A percentile compares a stretch with the other conserved stretches of the same genome.
Conservation (phyloP, 495 filamentous ascomycete species). For the Xylaria sp. region DNA sequence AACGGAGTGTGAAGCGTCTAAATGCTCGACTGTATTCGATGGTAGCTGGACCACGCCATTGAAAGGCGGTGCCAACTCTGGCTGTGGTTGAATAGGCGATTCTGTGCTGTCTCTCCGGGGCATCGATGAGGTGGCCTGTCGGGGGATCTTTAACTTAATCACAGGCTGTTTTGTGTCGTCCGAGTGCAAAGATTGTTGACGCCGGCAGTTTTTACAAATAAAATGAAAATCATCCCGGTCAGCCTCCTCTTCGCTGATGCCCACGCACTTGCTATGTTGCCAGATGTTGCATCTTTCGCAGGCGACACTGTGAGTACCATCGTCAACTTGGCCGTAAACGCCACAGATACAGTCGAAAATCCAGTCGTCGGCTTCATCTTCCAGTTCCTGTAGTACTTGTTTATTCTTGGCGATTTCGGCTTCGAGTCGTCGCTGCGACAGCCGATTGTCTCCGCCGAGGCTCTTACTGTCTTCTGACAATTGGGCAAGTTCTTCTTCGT, state of each 20-base stretch:
- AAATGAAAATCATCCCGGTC: conserved; percentile 90
- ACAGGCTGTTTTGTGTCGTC: conserved; percentile 52
- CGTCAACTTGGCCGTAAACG: conserved; percentile 87
- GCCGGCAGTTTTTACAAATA: conserved; percentile 79
- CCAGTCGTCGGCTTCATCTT: conserved; percentile 83
- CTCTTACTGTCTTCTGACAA: conserved; percentile 80
- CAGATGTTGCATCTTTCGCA: conserved; percentile 95
- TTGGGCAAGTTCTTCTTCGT: conserved; percentile 82
- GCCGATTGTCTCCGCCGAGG: conserved; percentile 64
- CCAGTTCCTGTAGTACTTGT: conserved; percentile 73
- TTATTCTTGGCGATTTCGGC: conserved; percentile 78
- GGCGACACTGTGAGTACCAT: conserved; percentile 91
- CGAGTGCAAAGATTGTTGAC: conserved; percentile 62
- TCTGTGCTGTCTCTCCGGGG: conserved; percentile 28
- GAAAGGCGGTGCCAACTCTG: conserved; percentile 23
- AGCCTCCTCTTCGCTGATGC: conserved; percentile 75
- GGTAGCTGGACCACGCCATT: conserved; percentile 22
- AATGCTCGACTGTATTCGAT: not conserved
- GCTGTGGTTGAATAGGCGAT: conserved; percentile 27
- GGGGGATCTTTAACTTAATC: conserved; percentile 77
- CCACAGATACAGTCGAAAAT: conserved; percentile 94
- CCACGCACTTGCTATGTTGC: conserved; percentile 93
- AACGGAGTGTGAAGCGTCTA: not conserved
- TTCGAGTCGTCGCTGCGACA: conserved; percentile 80
- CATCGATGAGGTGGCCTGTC: conserved; percentile 59